Evolutionary conservation across 78 protist genomes (phyloP), one percentile per base, ranked within the genome.

Genomic region (Dictyostelium capitatum): DNA sequence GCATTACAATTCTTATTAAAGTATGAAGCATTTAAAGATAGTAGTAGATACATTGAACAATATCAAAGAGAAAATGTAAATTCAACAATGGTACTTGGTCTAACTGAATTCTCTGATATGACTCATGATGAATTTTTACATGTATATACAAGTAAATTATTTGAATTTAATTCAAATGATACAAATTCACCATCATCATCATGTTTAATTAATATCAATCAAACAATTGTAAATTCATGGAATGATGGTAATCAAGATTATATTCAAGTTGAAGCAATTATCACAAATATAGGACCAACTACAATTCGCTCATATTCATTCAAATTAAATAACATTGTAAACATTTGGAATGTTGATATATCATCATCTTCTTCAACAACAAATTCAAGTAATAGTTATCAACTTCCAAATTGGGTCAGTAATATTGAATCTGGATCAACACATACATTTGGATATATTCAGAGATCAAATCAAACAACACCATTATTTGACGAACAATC

Each of bases 251-350:
- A 47, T 43, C 7, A n/a, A 6, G 25, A 28, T 23, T 43, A 23
- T 57, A 64, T 25, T 17, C 56, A 43, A 48, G 43, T 81, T 19
- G 41, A 81, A 25, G 77, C 25, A 43, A 81, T n/a, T 12, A 46
- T 81, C 47, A 14, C 20, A 20, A 81, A 81, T 11, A 15, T 10
- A 64, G 89, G 89, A 23, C 20, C 74, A 67, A 4, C 20, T 14
- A 20, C 15, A 5, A 12, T 67, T 6, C 12, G 5, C 14, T 41
- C 46, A 4, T 67, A 12, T 67, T 32, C 43, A 25, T 67, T 67
- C 47, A 20, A 67, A 32, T 67, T 67, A 67, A 15, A 28, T 15
- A 32, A 67, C 14, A 4, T 67, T 30, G 11, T 9, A 15, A 25
- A 15, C 17, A 32, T 67, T 67, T 67, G 75, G 75, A 32, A 67